A percentile compares a stretch with the other conserved stretches of the same genome.
Conservation (phyloP, 345 rosid genomes). For the Eucalyptus tenuipes region DNA sequence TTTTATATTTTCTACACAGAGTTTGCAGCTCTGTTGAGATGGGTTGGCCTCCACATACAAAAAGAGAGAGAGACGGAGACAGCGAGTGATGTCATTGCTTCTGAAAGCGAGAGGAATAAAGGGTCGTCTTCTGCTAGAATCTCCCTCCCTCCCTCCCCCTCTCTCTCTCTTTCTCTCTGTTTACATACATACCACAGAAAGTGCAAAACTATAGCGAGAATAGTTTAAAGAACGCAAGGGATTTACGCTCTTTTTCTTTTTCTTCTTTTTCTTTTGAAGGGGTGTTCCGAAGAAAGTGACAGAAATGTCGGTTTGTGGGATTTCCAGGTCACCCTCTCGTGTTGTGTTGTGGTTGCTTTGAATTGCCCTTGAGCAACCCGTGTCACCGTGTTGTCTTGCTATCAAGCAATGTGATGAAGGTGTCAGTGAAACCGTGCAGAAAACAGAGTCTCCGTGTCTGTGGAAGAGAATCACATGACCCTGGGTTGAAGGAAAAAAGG, state of each 20-base stretch:
- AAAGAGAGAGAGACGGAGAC: background rate
- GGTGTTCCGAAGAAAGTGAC: background rate
- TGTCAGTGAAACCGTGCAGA: background rate
- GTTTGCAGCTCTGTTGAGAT: background rate
- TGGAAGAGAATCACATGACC: constrained; percentile 1
- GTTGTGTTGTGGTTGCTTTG: background rate
- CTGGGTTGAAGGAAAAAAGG: background rate
- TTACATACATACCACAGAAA: background rate
- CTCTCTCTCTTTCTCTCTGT: background rate
- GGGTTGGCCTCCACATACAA: background rate
- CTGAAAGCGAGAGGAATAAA: constrained; percentile 11
- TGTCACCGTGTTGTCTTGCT: constrained; percentile 18
- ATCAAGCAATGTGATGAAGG: background rate
- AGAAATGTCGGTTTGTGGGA: constrained; percentile 6
- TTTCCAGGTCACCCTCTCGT: constrained; percentile 6
- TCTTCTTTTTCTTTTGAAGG: background rate
- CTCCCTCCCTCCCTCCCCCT: background rate
- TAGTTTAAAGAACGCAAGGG: background rate
- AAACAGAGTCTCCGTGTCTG: background rate
- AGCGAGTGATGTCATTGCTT: background rate
- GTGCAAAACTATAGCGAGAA: background rate
- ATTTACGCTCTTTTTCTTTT: background rate
- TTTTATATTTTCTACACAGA: background rate
- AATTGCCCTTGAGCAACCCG: constrained; percentile 3
- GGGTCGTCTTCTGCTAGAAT: constrained; percentile 9